Base-by-base conservation (phyloP, 495 filamentous ascomycete species). In the Polyplosphaeria fusca region DNA sequence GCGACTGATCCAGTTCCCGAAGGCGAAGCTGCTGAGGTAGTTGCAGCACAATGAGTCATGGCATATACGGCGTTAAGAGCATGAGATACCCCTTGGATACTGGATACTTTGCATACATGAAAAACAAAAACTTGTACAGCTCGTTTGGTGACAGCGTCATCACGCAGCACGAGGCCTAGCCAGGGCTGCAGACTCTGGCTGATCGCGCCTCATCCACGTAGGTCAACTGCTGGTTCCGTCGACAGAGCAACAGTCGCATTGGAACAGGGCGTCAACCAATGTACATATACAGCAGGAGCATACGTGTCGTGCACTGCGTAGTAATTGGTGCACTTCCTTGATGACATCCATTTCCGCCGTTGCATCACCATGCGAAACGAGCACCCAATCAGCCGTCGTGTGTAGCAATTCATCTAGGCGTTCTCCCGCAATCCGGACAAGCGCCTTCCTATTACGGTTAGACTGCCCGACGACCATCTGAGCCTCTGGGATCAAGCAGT, bases 361-460 rank as follows among this genome's bases (percentile, higher is more conserved):
- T 28, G 35, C 32, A 16, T 2, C 25, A n/a, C 35, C 41, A 18
- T 23, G 22, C 22, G 3, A 35, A 35, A 14, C 30, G 9, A 20
- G 18, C 23, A 37, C 9, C 56, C 56, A 53, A 60, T 60, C 42
- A 28, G 7, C 23, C 3, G 22, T n/a, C 9, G 18, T n/a, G 35
- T 37, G 19, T 5, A 9, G 26, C 32, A 13, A 13, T 20, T 37
- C 24, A 18, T 19, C 35, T 25, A 51, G 40, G 47, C 7, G n/a
- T 18, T 27, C 16, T 42, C 38, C 52, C 45, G 54, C 5, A 35
- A 43, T 42, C 24, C 20, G 46, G 47, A 26, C 25, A 58, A 40
- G 43, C 22, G 56, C 56, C 56, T 60, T 9, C 56, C 56, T 60
- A 23, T 20, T 60, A 13, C 9, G 48, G 49, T 38, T 60, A 60